Percentiles rank a stretch among this genome's conserved stretches.
Conservation (phyloP, 768 basidiomycete genomes). For the Cystobasidium ongulense region DNA sequence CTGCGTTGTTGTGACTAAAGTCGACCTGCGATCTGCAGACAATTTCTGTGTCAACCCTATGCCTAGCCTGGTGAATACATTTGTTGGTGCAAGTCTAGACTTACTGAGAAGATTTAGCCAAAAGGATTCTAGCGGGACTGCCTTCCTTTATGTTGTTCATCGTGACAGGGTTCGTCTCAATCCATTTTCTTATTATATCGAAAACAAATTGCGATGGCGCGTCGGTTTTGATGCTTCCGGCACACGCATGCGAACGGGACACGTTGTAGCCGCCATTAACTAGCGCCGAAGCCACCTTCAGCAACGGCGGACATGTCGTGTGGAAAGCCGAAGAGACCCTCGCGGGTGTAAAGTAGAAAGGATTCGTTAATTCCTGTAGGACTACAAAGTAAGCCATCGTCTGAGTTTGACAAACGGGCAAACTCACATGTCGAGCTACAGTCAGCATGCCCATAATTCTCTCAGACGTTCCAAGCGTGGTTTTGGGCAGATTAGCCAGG, state of each 20-base stretch:
- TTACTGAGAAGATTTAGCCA: constrained; percentile 39
- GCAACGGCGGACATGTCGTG: constrained; percentile 64
- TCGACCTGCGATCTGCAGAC: constrained; percentile 49
- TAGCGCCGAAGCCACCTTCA: constrained; percentile 71
- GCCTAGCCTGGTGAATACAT: not conserved
- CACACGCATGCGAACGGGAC: constrained; percentile 79
- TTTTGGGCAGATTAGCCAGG: constrained; percentile 50
- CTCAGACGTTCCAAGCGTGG: constrained; percentile 65
- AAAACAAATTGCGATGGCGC: constrained; percentile 64
- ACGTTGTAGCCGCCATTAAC: constrained; percentile 74
- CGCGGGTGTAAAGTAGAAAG: constrained; percentile 82
- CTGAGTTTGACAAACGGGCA: not conserved
- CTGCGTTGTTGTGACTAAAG: constrained; percentile 65
- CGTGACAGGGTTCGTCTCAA: constrained; percentile 63
- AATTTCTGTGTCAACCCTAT: not conserved
- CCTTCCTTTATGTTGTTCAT: constrained; percentile 68
- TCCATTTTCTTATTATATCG: constrained; percentile 77
- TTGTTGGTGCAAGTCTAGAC: not conserved
- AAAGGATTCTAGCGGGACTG: constrained; percentile 65
- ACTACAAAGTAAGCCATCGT: not conserved
- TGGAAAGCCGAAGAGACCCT: constrained; percentile 74
- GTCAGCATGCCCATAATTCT: constrained; percentile 95
- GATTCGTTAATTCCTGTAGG: constrained; percentile 59
- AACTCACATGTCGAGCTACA: constrained; percentile 72
- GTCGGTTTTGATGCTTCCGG: constrained; percentile 85